These are phyloP conservation scores for Phytophthora sojae DNA, from an alignment of 352 stramenopile species.

Conservation along the genomic window DNA sequence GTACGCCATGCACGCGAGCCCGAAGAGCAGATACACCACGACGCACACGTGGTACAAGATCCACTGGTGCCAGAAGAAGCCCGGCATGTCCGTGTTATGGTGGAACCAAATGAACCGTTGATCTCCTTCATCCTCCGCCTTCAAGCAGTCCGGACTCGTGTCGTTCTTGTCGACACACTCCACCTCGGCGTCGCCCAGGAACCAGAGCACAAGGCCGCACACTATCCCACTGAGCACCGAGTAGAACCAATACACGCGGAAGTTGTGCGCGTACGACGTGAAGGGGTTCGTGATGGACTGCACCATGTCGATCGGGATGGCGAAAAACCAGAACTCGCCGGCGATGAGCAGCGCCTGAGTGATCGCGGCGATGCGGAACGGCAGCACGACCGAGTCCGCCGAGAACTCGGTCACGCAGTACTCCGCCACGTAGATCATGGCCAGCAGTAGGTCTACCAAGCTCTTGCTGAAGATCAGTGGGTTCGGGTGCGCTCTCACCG, in stretches of 20 bases:
- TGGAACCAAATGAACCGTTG: conserved; percentile 87
- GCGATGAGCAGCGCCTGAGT: conserved; percentile 83
- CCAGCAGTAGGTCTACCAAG: conserved; percentile 77
- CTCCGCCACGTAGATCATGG: conserved; percentile 77
- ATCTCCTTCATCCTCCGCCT: conserved; percentile 29
- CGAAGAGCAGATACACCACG: conserved; percentile 80
- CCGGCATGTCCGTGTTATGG: conserved; percentile 78
- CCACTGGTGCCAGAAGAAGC: conserved; percentile 87
- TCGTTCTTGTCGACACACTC: conserved; percentile 26
- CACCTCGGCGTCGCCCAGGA: conserved; percentile 53
- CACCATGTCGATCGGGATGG: conserved; percentile 89
- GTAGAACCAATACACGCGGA: conserved; percentile 87
- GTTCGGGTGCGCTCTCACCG: conserved; percentile 78
- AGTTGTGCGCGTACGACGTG: conserved; percentile 88
- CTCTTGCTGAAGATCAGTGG: conserved; percentile 91
- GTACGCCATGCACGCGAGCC: conserved; percentile 74
- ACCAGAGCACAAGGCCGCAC: conserved; percentile 73
- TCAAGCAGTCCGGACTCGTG: conserved; percentile 35
- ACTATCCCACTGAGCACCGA: conserved; percentile 74
- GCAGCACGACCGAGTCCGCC: conserved; percentile 50
- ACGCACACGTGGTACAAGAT: conserved; percentile 87
- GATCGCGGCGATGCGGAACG: conserved; percentile 70
- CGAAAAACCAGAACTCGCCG: conserved; percentile 92
- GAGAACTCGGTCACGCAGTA: conserved; percentile 78
- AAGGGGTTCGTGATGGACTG: conserved; percentile 92